Conservation (phyloP, 2,329 filamentous ascomycete genomes). For the Xylaria arbuscula region DNA sequence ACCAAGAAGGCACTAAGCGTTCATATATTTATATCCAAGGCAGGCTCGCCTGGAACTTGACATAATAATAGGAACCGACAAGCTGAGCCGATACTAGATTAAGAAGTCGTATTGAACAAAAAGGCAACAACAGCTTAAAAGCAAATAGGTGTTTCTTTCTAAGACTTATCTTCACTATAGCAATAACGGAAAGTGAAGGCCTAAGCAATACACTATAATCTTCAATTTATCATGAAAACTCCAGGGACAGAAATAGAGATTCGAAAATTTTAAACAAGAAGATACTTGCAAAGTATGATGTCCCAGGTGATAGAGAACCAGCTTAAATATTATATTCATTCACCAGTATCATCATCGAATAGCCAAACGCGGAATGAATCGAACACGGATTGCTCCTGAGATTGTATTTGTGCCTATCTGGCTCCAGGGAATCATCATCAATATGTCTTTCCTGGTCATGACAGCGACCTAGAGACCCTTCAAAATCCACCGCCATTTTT, state of each 20-base stretch:
- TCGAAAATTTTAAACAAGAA: too few species aligned
- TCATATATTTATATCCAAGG: not conserved
- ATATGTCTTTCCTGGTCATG: too few species aligned
- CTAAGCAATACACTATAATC: not conserved
- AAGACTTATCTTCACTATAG: constrained; percentile 1
- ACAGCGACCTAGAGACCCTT: not conserved
- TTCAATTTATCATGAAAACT: constrained; percentile 1
- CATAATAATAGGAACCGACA: constrained; percentile 1
- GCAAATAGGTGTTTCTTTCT: not conserved
- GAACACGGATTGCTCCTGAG: too few species aligned
- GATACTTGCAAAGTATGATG: too few species aligned
- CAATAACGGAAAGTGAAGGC: not conserved
- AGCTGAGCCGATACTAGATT: not conserved
- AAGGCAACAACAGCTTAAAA: not conserved
- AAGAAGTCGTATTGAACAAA: constrained; percentile 4
- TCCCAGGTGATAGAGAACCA: too few species aligned
- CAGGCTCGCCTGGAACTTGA: not conserved
- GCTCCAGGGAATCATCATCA: too few species aligned
- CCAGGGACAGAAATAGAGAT: not conserved
- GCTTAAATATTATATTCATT: too few species aligned
- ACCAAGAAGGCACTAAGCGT: constrained; percentile 5
- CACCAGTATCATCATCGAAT: too few species aligned
- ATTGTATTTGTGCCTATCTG: too few species aligned
- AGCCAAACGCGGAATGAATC: too few species aligned
- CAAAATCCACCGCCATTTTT: not conserved